These are phyloP conservation scores for Coriolopsis trogii DNA, from an alignment of 1,284 basidiomycete genomes.

Conservation along the genomic window DNA sequence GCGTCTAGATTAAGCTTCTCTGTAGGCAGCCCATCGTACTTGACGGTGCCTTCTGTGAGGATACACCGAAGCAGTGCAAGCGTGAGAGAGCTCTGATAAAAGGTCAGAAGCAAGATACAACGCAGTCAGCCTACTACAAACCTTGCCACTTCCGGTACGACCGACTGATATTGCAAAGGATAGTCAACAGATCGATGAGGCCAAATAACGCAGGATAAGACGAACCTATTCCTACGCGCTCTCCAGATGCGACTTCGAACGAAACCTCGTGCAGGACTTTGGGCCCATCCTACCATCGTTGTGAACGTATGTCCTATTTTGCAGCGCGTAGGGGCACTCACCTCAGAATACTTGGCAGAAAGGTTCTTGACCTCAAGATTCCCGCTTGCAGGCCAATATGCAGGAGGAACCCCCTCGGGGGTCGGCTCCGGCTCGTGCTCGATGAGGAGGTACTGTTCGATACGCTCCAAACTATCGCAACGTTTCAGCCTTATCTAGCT, in stretches of 20 bases:
- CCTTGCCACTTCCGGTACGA: conserved; percentile 77
- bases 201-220: not conserved
- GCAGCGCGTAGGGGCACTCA: conserved; percentile 22
- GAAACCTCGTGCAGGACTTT: conserved; percentile 52
- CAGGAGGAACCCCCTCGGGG: conserved; percentile 59
- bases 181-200: not conserved
- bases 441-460: conserved; percentile 68
- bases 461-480: conserved; percentile 23
- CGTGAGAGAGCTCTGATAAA: conserved; percentile 39
- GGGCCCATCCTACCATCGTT: conserved; percentile 34
- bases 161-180: conserved; percentile 42
- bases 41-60: conserved; percentile 48
- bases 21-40: conserved; percentile 37
- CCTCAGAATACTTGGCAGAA: conserved; percentile 55
- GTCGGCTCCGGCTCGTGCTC: conserved; percentile 67
- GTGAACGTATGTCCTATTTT: not conserved
- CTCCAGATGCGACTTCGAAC: conserved; percentile 52
- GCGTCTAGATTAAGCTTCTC: conserved; percentile 64
- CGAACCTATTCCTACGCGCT: conserved; percentile 53
- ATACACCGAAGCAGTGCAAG: conserved; percentile 48
- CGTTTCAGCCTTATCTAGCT: not conserved
- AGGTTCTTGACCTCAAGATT: conserved; percentile 63
- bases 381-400: conserved; percentile 80
- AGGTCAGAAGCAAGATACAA: not conserved
- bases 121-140: conserved; percentile 16